Conservation (phyloP, 2,329 filamentous ascomycete species). For the Phaeosphaeria sp. region DNA sequence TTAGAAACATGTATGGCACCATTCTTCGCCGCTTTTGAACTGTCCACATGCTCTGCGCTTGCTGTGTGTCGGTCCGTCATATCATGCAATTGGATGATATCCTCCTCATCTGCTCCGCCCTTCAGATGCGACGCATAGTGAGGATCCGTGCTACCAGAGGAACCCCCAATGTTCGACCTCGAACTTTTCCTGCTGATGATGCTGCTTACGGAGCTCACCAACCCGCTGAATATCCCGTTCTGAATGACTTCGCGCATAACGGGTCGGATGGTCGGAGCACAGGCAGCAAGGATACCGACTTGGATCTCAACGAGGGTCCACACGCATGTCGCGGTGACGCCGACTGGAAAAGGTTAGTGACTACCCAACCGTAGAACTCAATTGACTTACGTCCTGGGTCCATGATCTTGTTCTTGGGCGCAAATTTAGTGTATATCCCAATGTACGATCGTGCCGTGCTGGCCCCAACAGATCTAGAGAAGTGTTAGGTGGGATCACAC, state of each 20-base stretch:
- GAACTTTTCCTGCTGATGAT: neutral
- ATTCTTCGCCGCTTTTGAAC: neutral
- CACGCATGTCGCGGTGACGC: conserved; percentile 6
- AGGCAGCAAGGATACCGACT: conserved; percentile 14
- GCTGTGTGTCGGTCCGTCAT: neutral
- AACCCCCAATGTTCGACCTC: neutral
- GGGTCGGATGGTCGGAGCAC: conserved; percentile 7
- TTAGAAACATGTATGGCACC: neutral
- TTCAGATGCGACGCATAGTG: neutral
- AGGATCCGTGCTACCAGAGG: neutral
- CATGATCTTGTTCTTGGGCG: neutral
- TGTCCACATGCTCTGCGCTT: neutral
- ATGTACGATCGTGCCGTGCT: conserved; percentile 11
- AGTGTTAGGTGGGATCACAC: neutral
- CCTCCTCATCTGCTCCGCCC: neutral
- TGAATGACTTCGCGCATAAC: neutral
- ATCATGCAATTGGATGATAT: neutral
- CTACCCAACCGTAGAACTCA: neutral
- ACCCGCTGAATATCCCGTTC: neutral
- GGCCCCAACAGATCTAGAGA: conserved; percentile 9
- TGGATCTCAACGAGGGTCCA: conserved; percentile 12
- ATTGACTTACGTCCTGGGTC: neutral
- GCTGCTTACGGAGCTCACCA: neutral
- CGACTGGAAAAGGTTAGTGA: neutral
- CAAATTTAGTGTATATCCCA: neutral